Conservation (phyloP, 2,329 filamentous ascomycete genomes). For the Xylaria sp. region DNA sequence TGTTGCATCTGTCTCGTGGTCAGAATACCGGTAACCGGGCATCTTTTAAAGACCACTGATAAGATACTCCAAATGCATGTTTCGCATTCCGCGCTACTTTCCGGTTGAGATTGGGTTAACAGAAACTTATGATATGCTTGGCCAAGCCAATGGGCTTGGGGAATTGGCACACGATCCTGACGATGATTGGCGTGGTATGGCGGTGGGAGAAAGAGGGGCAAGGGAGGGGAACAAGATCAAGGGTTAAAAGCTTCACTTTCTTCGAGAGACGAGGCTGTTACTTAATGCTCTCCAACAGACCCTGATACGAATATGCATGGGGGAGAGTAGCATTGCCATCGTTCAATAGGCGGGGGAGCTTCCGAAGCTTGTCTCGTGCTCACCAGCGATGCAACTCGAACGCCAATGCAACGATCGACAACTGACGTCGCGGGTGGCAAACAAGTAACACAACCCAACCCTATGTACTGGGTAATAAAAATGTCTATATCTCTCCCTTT, state of each 20-base stretch:
- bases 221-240: constrained; percentile 10
- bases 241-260: constrained; percentile 23
- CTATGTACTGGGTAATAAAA: constrained; percentile 6
- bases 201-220: neutral
- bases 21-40: constrained; percentile 25
- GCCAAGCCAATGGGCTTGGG: constrained; percentile 24
- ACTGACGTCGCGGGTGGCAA: neutral
- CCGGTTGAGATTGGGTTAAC: constrained; percentile 21
- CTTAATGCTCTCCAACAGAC: constrained; percentile 32
- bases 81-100: constrained; percentile 25
- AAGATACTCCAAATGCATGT: constrained; percentile 29
- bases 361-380: constrained; percentile 27
- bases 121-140: constrained; percentile 3
- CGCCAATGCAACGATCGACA: constrained; percentile 28
- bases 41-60: constrained; percentile 16
- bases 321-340: constrained; percentile 5
- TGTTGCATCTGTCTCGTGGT: constrained; percentile 10
- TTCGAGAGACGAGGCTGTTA: constrained; percentile 28
- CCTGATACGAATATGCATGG: constrained; percentile 29
- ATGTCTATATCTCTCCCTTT: neutral
- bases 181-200: constrained; percentile 21
- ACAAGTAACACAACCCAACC: constrained; percentile 17
- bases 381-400: constrained; percentile 20
- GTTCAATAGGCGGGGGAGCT: constrained; percentile 13
- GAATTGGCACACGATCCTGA: constrained; percentile 25